These are phyloP conservation scores for Macrocybe sp. DNA, from an alignment of 1,284 basidiomycete genomes.

Conservation along the genomic window DNA sequence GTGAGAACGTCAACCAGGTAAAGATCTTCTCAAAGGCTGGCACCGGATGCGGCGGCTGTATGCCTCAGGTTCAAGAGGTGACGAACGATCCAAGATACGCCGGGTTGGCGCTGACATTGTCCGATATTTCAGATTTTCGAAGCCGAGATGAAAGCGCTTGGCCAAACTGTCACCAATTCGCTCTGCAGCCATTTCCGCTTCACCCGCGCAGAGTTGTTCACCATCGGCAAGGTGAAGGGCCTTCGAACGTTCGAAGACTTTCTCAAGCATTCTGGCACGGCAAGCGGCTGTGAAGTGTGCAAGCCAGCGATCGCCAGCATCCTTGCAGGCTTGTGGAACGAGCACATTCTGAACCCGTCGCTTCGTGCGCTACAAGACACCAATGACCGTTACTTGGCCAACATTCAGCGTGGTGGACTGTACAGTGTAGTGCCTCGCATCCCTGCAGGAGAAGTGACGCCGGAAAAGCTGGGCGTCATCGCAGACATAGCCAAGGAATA, in stretches of 20 bases:
- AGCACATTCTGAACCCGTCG: conserved; percentile 60
- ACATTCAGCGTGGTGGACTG: conserved; percentile 72
- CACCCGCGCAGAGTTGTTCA: conserved; percentile 66
- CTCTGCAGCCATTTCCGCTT: conserved; percentile 70
- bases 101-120: conserved; percentile 10
- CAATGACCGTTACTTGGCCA: conserved; percentile 65
- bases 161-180: conserved; percentile 55
- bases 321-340: conserved; percentile 62
- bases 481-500: conserved; percentile 70
- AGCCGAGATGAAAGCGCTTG: conserved; percentile 67
- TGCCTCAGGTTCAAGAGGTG: conserved; percentile 35
- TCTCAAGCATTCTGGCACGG: conserved; percentile 48
- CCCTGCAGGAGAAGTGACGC: conserved; percentile 62
- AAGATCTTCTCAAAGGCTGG: conserved; percentile 71
- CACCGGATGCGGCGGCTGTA: conserved; percentile 73
- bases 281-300: conserved; percentile 71
- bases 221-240: conserved; percentile 63
- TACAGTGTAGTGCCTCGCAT: conserved; percentile 74
- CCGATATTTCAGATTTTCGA: conserved; percentile 46
- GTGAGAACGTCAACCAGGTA: conserved; percentile 48
- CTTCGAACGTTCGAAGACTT: conserved; percentile 54
- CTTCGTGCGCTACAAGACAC: conserved; percentile 73
- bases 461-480: conserved; percentile 65
- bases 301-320: conserved; percentile 69
- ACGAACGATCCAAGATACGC: conserved; percentile 2